Conservation (phyloP, 805 yeast genomes). For the Spathaspora passalidarum region DNA sequence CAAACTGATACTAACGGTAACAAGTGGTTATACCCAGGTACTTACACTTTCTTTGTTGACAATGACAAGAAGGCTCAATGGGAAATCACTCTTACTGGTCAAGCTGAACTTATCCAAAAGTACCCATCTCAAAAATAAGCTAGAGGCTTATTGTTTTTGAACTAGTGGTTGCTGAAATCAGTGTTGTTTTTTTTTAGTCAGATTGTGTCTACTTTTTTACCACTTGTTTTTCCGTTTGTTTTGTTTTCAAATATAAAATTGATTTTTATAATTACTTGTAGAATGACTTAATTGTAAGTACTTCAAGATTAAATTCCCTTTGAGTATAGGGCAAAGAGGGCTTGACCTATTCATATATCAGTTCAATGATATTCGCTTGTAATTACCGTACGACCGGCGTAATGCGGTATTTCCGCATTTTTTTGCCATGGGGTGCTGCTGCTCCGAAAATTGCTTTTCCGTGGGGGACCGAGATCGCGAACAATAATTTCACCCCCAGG, state of each 20-base stretch:
- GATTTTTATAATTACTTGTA: background rate
- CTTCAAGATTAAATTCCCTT: too few species aligned
- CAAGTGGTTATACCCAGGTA: constrained; percentile 6
- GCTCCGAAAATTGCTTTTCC: too few species aligned
- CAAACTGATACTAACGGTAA: constrained; percentile 5
- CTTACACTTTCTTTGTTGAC: constrained; percentile 6
- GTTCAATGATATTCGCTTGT: too few species aligned
- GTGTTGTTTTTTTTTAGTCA: background rate
- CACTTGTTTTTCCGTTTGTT: background rate
- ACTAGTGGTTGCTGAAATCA: background rate
- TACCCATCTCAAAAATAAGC: constrained; percentile 3
- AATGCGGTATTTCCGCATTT: too few species aligned
- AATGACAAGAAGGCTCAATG: constrained; percentile 3
- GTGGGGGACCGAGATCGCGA: too few species aligned
- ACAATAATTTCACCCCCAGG: too few species aligned
- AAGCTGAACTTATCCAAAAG: constrained; percentile 2
- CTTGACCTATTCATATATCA: too few species aligned
- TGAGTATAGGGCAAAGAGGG: too few species aligned
- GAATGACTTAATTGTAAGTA: too few species aligned
- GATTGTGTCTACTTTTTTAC: background rate
- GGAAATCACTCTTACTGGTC: constrained; percentile 5
- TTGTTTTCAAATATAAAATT: background rate
- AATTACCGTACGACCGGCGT: too few species aligned
- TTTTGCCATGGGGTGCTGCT: too few species aligned
- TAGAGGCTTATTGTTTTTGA: background rate